These are phyloP conservation scores for Botryotinia calthae DNA, from an alignment of 2,329 filamentous ascomycete genomes.

Conservation along the genomic window DNA sequence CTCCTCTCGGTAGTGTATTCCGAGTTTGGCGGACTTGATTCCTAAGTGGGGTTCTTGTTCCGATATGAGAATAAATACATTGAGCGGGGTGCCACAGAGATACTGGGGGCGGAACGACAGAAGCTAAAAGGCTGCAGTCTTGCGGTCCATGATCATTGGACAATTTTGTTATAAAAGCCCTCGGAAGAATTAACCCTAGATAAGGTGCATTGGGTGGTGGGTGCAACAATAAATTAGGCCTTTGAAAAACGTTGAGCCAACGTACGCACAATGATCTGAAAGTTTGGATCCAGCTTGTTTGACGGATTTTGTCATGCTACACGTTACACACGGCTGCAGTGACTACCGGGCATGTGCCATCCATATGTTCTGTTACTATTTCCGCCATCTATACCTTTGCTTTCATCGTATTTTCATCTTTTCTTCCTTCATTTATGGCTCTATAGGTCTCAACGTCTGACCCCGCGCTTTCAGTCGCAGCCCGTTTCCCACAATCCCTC, in stretches of 20 bases:
- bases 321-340: constrained; percentile 18
- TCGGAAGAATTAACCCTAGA: constrained; percentile 1
- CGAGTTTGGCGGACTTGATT: constrained; percentile 11
- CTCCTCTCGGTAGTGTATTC: constrained; percentile 15
- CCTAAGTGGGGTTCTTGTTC: constrained; percentile 11
- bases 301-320: constrained; percentile 13
- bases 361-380: constrained; percentile 59
- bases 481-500: not conserved
- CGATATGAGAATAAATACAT: constrained; percentile 8
- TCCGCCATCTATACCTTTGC: constrained; percentile 2
- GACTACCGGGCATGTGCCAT: constrained; percentile 45
- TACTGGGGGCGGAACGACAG: constrained; percentile 11
- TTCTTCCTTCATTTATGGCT: not conserved
- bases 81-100: constrained; percentile 3
- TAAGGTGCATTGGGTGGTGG: not conserved
- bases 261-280: not conserved
- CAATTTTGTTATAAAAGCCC: not conserved
- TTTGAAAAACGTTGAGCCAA: constrained; percentile 11
- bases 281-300: constrained; percentile 11
- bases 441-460: not conserved
- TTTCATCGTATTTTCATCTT: constrained; percentile 49
- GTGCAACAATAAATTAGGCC: not conserved
- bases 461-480: constrained; percentile 3
- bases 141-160: constrained; percentile 10
- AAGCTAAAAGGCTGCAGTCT: constrained; percentile 15